A percentile compares a stretch with the other conserved stretches of the same genome.
phyloP scores from a whole-genome alignment of 2,329 filamentous ascomycete species.

The Seiridium cupressi region DNA sequence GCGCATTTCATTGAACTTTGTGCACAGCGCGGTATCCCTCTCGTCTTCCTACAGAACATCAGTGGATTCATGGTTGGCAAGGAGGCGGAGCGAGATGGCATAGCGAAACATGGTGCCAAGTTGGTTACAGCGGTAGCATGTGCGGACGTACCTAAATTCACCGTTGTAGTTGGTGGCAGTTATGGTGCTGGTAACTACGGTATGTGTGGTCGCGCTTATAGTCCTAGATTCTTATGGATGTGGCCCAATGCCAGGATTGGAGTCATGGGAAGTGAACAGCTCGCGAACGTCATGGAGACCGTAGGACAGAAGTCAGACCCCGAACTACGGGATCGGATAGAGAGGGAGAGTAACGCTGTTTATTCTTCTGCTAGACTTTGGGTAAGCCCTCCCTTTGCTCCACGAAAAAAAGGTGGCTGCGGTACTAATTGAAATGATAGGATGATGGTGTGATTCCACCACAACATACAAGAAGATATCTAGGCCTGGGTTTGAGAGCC shows the following conservation, averaged over 20 bases:
- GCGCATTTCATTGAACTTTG: slow-evolving; percentile 97
- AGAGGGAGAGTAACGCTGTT: slow-evolving; percentile 82
- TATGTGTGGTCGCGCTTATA: slow-evolving; percentile 95
- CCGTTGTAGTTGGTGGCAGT: slow-evolving; percentile 89
- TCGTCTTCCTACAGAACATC: slow-evolving; percentile 96
- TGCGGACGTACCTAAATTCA: slow-evolving; percentile 94
- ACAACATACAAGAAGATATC: slow-evolving; percentile 69
- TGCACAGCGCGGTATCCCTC: slow-evolving; percentile 81
- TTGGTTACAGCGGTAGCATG: slow-evolving; percentile 93
- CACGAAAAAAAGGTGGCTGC: background rate
- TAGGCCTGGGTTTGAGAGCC: slow-evolving; percentile 71
- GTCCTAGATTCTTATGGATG: slow-evolving; percentile 89
- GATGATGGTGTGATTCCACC: slow-evolving; percentile 80
- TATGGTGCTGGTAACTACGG: slow-evolving; percentile 97
- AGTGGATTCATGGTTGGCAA: slow-evolving; percentile 97
- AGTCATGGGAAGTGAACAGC: slow-evolving; percentile 94
- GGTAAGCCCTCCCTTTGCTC: slow-evolving; percentile 48
- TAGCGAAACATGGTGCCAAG: slow-evolving; percentile 97
- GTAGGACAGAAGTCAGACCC: slow-evolving; percentile 83
- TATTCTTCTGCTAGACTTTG: slow-evolving; percentile 88
- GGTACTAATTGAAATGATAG: slow-evolving; percentile 28
- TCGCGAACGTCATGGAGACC: slow-evolving; percentile 90
- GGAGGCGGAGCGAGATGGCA: slow-evolving; percentile 89
- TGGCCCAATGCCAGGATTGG: slow-evolving; percentile 97
- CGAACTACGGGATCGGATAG: slow-evolving; percentile 78